Conservation (phyloP, 2,329 filamentous ascomycete species). For the Aspergillus fischeri region DNA sequence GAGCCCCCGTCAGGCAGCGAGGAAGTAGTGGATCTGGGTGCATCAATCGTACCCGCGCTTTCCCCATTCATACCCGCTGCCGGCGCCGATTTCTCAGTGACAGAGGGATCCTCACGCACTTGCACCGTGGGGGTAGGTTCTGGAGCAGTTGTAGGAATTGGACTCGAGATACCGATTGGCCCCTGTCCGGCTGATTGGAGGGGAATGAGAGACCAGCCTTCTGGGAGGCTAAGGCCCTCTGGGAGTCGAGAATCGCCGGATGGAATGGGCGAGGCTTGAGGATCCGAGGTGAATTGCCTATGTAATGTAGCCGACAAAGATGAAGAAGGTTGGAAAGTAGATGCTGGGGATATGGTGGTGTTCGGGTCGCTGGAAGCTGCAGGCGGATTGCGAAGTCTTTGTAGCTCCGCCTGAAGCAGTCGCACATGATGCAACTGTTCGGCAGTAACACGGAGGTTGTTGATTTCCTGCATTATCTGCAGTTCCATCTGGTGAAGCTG, state of each 20-base stretch:
- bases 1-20: conserved; percentile 19
- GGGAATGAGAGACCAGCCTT: conserved; percentile 42
- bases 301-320: conserved; percentile 18
- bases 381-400: conserved; percentile 57
- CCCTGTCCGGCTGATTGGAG: conserved; percentile 20
- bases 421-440: conserved; percentile 67
- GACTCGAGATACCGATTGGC: neutral
- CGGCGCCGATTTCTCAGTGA: neutral
- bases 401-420: conserved; percentile 63
- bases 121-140: neutral
- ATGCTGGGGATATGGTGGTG: conserved; percentile 5
- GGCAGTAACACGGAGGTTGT: conserved; percentile 58
- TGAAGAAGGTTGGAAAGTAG: conserved; percentile 15
- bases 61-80: conserved; percentile 1
- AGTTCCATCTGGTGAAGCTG: conserved; percentile 65
- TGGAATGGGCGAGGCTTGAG: conserved; percentile 29
- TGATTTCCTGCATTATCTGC: conserved; percentile 64
- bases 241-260: conserved; percentile 47
- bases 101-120: neutral
- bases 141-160: conserved; percentile 6
- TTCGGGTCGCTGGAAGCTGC: conserved; percentile 14
- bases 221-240: conserved; percentile 48
- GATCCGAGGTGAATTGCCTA: conserved; percentile 28
- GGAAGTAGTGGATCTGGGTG: neutral
- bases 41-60: neutral